These are phyloP conservation scores for Trametes villosa DNA, from an alignment of 768 basidiomycete species.

Conservation along the genomic window DNA sequence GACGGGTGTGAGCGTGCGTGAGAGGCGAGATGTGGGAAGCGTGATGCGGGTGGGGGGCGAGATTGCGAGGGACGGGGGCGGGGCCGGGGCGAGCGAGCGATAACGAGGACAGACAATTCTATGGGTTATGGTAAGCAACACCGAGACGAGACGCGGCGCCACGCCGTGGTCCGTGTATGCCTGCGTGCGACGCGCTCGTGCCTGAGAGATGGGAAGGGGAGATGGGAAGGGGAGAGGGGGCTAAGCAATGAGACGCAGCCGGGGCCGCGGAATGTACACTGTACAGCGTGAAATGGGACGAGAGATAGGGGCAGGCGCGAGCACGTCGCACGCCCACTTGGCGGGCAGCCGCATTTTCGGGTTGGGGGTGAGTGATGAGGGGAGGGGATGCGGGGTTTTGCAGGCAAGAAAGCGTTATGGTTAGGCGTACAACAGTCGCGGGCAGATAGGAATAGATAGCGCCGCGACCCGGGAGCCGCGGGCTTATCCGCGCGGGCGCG, in stretches of 20 bases:
- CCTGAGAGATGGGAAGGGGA: background rate
- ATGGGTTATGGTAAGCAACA: background rate
- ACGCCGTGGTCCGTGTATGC: conserved; percentile 18
- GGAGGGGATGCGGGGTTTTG: background rate
- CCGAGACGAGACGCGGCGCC: conserved; percentile 6
- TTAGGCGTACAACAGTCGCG: conserved; percentile 18
- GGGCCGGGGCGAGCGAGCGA: background rate
- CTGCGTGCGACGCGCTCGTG: conserved; percentile 5
- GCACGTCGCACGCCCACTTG: conserved; percentile 6
- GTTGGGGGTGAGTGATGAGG: background rate
- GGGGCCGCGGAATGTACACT: background rate
- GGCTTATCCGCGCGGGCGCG: background rate
- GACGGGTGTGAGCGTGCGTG: background rate
- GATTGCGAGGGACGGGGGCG: background rate
- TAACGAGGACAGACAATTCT: background rate
- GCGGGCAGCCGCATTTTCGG: no score
- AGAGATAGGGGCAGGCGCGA: background rate
- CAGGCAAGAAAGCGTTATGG: background rate
- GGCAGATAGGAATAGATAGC: conserved; percentile 29
- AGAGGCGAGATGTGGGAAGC: background rate
- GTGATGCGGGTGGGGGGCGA: background rate
- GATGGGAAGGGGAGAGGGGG: background rate
- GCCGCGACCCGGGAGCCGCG: conserved; percentile 1
- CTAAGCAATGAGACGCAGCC: background rate
- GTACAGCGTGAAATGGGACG: background rate